Conservation (phyloP, 169 alveolate genomes). For the Plasmodium gonderi region DNA sequence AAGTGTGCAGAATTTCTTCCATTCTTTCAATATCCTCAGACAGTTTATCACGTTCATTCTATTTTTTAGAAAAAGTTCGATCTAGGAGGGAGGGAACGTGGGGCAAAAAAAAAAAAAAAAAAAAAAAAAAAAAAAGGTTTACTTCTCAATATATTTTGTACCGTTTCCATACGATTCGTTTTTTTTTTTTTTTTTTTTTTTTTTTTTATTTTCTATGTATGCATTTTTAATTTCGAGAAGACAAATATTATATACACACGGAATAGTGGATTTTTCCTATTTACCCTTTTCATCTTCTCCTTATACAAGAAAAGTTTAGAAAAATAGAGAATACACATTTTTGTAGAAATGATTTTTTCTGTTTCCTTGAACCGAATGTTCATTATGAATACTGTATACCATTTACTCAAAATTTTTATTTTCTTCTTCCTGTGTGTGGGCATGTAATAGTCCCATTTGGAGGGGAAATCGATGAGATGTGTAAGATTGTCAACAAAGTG, state of each 20-base stretch:
- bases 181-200: too few relatives aligned
- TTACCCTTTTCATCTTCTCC: conserved; percentile 55
- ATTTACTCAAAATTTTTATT: conserved; percentile 12
- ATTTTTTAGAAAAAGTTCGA: conserved; percentile 10
- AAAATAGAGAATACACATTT: not conserved
- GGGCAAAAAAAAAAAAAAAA: not conserved
- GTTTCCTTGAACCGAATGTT: conserved; percentile 15
- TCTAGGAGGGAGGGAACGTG: not conserved
- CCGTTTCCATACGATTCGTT: too few relatives aligned
- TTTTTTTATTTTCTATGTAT: too few relatives aligned
- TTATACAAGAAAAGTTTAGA: not conserved
- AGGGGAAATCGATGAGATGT: too few relatives aligned
- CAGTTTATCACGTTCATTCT: conserved; percentile 12
- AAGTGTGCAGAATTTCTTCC: conserved; percentile 1
- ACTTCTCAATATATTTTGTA: too few relatives aligned
- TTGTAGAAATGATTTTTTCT: conserved; percentile 14
- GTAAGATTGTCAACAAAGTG: too few relatives aligned
- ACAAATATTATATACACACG: not conserved
- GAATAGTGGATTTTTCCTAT: not conserved
- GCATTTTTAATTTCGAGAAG: too few relatives aligned
- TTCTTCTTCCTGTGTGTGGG: conserved; percentile 47
- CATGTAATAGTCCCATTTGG: too few relatives aligned
- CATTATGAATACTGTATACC: conserved; percentile 41
- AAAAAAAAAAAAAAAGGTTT: too few relatives aligned
- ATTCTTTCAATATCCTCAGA: conserved; percentile 9